Conservation (phyloP, 371 early-diverging fungal genomes). For the Chytridium lagenaria region DNA sequence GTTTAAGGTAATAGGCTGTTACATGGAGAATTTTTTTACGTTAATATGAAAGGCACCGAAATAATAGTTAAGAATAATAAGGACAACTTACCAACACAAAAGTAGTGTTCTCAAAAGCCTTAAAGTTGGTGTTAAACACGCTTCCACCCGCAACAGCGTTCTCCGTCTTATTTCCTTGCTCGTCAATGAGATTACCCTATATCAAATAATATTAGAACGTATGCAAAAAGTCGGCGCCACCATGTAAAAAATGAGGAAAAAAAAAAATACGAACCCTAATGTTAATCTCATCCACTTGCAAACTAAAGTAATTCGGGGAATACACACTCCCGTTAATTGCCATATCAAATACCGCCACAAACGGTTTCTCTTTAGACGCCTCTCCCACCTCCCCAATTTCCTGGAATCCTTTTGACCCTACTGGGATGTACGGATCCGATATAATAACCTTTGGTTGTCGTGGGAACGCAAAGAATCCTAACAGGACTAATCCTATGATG, state of each 20-base stretch:
- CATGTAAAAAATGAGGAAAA: too few species aligned
- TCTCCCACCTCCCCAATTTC: not conserved
- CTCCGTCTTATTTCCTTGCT: not conserved
- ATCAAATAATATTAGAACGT: not conserved
- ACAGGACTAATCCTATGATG: not conserved
- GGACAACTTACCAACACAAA: slow-evolving; percentile 21
- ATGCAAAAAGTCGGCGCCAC: too few species aligned
- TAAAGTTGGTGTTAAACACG: slow-evolving; percentile 14
- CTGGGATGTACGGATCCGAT: slow-evolving; percentile 2
- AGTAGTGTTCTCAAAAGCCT: slow-evolving; percentile 1
- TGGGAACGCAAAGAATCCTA: not conserved
- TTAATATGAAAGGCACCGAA: too few species aligned
- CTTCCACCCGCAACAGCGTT: slow-evolving; percentile 14
- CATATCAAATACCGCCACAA: not conserved
- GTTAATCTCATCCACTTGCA: slow-evolving; percentile 18
- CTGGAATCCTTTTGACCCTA: not conserved
- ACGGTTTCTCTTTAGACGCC: slow-evolving; percentile 2
- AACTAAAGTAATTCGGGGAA: slow-evolving; percentile 11
- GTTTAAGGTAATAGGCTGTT: not conserved
- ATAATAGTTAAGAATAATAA: too few species aligned
- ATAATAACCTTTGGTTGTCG: not conserved
- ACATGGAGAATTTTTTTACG: too few species aligned
- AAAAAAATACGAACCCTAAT: too few species aligned
- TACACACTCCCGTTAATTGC: not conserved
- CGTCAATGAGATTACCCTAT: slow-evolving; percentile 3